Base-by-base conservation (phyloP, 768 basidiomycete genomes). In the Tricholoma flavovirens region DNA sequence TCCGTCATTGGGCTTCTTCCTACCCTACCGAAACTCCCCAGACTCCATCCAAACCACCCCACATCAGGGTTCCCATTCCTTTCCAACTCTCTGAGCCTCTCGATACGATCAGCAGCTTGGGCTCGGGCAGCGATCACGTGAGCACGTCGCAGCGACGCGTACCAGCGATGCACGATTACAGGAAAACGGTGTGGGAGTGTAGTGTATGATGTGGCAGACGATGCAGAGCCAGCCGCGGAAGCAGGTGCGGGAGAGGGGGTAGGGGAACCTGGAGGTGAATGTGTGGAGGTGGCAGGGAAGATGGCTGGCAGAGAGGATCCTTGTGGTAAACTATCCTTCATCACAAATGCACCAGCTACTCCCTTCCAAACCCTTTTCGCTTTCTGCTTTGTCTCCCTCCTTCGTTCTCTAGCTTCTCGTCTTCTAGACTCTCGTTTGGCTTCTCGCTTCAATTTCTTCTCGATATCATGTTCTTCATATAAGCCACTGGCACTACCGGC, bases 401-500 rank as follows among this genome's bases (percentile, higher is more conserved):
- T 73, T 51, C 75, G 71, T 53, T 81, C 78, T n/a, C 73, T 69
- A 5, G 77, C 77, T 29, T 77, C 66, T 40, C 68, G 69, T 17
- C 79, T 75, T 55, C 80, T 75, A 24, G 69, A 64, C 54, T 82
- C 77, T 10, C 81, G 75, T 63, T 84, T 86, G 58, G 81, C 82
- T 62, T 83, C 73, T 51, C 71, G 72, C 24, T 66, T 58, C 46
- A 87, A 68, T 54, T 83, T 77, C 55, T 90, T 86, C 62, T 89
- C 85, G 49, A 90, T 77, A 60, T 88, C 87, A 8, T 73, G 72
- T 30, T 72, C 67, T n/a, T 67, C 66, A 29, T 63, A 80, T 32
- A 75, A 60, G 5, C 73, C 72, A 26, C 86, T 79, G 8, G 87
- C 90, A 77, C 88, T 91, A 5, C 93, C 89, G 2, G 88, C 84